These are phyloP conservation scores for Pholiota adiposa DNA, from an alignment of 1,284 basidiomycete species.

Conservation along the genomic window DNA sequence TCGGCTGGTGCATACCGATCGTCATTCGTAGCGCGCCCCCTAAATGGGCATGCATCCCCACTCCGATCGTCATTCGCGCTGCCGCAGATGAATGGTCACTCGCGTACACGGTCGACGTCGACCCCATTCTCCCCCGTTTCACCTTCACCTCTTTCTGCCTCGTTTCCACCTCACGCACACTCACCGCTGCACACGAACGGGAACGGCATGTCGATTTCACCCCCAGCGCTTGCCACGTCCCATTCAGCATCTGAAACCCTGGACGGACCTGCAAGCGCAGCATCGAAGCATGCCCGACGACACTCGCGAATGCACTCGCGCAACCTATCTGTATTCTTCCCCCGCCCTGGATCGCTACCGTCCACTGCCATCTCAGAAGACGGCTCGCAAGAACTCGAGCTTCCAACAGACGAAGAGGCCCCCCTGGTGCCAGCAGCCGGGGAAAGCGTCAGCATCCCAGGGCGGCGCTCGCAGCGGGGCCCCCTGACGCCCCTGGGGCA, in stretches of 20 bases:
- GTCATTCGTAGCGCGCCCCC: constrained; percentile 27
- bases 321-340: constrained; percentile 91
- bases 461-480: constrained; percentile 23
- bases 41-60: constrained; percentile 40
- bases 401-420: constrained; percentile 44
- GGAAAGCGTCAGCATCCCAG: constrained; percentile 39
- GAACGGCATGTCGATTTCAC: background rate
- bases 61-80: constrained; percentile 52
- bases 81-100: constrained; percentile 39
- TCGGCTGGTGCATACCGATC: constrained; percentile 35
- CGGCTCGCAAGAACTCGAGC: constrained; percentile 57
- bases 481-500: constrained; percentile 52
- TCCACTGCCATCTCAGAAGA: constrained; percentile 69
- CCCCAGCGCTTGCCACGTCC: constrained; percentile 26
- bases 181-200: constrained; percentile 9
- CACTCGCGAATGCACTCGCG: constrained; percentile 86
- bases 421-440: constrained; percentile 51
- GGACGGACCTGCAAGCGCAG: constrained; percentile 14
- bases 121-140: constrained; percentile 55
- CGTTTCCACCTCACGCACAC: constrained; percentile 25
- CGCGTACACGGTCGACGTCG: constrained; percentile 59
- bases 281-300: constrained; percentile 47
- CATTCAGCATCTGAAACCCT: constrained; percentile 21
- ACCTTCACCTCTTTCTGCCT: constrained; percentile 32
- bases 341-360: constrained; percentile 72